Evolutionary conservation across 345 rosid species (phyloP), one percentile per base, ranked within the genome.

Genomic region (Raphanus sativus): DNA sequence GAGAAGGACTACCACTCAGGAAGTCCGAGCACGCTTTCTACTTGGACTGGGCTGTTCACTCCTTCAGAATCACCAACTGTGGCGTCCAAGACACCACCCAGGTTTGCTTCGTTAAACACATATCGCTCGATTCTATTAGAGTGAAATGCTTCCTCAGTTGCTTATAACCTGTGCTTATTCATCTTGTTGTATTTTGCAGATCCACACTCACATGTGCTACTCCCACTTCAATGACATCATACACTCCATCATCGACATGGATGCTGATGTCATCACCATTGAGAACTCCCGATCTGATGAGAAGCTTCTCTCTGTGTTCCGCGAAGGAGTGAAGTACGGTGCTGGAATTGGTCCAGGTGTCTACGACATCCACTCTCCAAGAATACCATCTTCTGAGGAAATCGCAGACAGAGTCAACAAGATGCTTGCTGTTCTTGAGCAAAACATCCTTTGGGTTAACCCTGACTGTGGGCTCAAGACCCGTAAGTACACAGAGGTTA

Each of bases 191-290:
- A 29, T 28, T 55, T n/a, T 28, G n/a, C 88, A 94, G 98, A 90
- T 92, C 88, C 97, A 94, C 86, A 94, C 97, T 30, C 97, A 92
- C 97, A 94, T 94, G 98, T 94, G 98, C 89, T 94, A 94, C 89
- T 94, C 98, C 77, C 83, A 94, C 89, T 94, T 94, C 93, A 94
- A 94, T 45, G 97, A 94, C 83, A 94, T 94, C 76, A 94, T 94
- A 82, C 97, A 94, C 88, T 94, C 97, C 21, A 94, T 94, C 75
- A 92, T 94, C n/a, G 88, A 94, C 88, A 94, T 94, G 98, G 98
- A 94, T 56, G 98, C 97, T 0, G 97, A 94, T 79, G 98, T 94
- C 73, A 94, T 94, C 83, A 94, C 98, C 81, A 94, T 94, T 2
- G 98, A 94, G 93, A 94, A 94, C 92, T 94, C 98, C 61, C 97